A percentile compares a stretch with the other conserved stretches of the same genome.
phyloP scores from a whole-genome alignment of 2,329 filamentous ascomycete species.

The Rutstroemia sp. region DNA sequence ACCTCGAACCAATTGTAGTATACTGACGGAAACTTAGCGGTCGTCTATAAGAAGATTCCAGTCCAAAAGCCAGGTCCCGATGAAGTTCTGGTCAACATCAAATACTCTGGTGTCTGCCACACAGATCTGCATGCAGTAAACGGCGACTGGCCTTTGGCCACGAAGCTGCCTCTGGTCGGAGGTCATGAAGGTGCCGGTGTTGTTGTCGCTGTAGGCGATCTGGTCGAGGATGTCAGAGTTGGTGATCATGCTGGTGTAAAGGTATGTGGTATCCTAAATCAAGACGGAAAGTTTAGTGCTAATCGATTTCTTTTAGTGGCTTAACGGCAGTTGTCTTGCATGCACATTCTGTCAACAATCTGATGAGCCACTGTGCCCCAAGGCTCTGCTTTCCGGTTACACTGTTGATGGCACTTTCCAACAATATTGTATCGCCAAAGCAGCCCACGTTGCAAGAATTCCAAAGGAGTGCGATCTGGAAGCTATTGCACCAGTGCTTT shows the following conservation, averaged over 20 bases:
- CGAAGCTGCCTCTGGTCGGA: slow-evolving; percentile 79
- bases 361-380: slow-evolving; percentile 76
- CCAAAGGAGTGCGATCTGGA: slow-evolving; percentile 71
- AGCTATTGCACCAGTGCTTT: slow-evolving; percentile 71
- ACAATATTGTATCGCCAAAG: slow-evolving; percentile 84
- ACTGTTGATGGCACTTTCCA: slow-evolving; percentile 92
- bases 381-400: slow-evolving; percentile 76
- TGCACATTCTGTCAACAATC: slow-evolving; percentile 77
- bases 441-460: slow-evolving; percentile 74
- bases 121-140: slow-evolving; percentile 77
- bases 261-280: slow-evolving; percentile 12
- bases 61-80: slow-evolving; percentile 76
- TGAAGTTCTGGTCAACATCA: slow-evolving; percentile 87
- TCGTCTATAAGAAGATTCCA: slow-evolving; percentile 72
- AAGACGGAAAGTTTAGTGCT: background rate
- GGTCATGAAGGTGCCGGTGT: slow-evolving; percentile 75
- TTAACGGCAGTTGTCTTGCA: slow-evolving; percentile 77
- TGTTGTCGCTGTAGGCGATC: slow-evolving; percentile 70
- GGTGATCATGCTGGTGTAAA: slow-evolving; percentile 86
- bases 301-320: slow-evolving; percentile 48
- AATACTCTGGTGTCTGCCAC: slow-evolving; percentile 86
- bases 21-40: slow-evolving; percentile 35
- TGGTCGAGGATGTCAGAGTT: slow-evolving; percentile 71
- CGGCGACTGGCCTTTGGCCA: slow-evolving; percentile 81
- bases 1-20: background rate